Base-by-base conservation (phyloP, 352 stramenopile genomes). In the Phytophthora citrophthora region DNA sequence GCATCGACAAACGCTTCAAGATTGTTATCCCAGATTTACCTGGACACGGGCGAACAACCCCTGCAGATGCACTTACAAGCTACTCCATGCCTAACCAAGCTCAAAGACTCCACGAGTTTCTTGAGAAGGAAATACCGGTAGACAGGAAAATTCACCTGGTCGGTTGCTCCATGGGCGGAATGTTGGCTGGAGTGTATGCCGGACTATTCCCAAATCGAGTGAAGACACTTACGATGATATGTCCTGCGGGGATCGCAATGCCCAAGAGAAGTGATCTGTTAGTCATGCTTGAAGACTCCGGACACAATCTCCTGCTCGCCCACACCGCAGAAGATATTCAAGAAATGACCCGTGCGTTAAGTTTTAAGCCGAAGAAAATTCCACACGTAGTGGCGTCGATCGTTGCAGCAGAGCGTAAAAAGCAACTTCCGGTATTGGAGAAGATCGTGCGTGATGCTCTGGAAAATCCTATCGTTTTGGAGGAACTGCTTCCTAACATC, bases 141-240 rank as follows among this genome's bases (percentile, higher is more conserved):
- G 61, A 79, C 46, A 79, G 75, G 49, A 87, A 79, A 54, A 62
- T 93, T n/a, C 84, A 91, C 44, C 39, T 93, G 4, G 60, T 91
- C 4, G 84, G 84, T 1, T 90, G 81, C 57, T 90, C 80, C 34
- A 90, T 93, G 82, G 82, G 81, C 43, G 85, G 79, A 6, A 88
- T 93, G 81, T 55, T 91, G 44, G 77, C 77, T 1, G 82, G 82
- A 38, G 71, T 86, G 18, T 93, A 89, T 57, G 70, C 82, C 3
- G 80, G 78, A 29, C 68, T 77, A 44, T 88, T 84, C 50, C 79
- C 85, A 1, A 56, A 77, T 11, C 72, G 63, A 5, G 72, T 91
- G 11, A 70, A 71, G 9, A 81, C 82, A 6, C 48, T 91, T 13
- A 90, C 77, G n/a, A 76, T 93, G 68, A 72, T 93, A 38, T 93